Conservation (phyloP, 2,329 filamentous ascomycete genomes). For the Hymenoscyphus fraxineus region DNA sequence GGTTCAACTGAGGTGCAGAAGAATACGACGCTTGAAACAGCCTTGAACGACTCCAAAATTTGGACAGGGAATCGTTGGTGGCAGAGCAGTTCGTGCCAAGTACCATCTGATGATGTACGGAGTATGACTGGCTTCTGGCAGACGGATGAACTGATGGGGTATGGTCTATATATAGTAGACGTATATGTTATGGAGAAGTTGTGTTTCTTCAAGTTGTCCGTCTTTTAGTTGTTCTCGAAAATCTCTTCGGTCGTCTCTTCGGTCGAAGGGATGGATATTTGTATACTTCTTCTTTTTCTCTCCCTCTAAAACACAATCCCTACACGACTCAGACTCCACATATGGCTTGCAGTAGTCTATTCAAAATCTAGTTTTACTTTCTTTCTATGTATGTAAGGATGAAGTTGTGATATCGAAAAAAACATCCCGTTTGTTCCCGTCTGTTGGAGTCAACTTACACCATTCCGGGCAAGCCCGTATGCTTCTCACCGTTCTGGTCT, state of each 20-base stretch:
- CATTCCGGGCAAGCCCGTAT: neutral
- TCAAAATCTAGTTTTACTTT: neutral
- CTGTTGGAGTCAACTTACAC: neutral
- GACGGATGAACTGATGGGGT: too few relatives aligned
- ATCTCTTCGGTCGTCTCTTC: neutral
- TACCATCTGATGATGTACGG: neutral
- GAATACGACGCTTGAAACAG: neutral
- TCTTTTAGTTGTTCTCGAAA: neutral
- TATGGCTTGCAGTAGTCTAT: neutral
- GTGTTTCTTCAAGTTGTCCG: too few relatives aligned
- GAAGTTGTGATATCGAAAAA: neutral
- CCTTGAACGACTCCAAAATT: neutral
- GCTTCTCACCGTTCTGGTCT: neutral
- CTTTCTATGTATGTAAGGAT: neutral
- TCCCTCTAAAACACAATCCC: neutral
- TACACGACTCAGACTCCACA: neutral
- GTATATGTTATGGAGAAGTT: too few relatives aligned
- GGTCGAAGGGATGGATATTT: neutral
- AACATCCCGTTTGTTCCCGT: neutral
- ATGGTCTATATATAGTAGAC: too few relatives aligned
- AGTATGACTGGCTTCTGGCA: too few relatives aligned
- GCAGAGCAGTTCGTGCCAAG: neutral
- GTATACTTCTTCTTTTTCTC: neutral
- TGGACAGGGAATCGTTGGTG: neutral
- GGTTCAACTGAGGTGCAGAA: neutral